These are phyloP conservation scores for Chlorociboria aeruginascens DNA, from an alignment of 495 filamentous ascomycete species.

Conservation along the genomic window DNA sequence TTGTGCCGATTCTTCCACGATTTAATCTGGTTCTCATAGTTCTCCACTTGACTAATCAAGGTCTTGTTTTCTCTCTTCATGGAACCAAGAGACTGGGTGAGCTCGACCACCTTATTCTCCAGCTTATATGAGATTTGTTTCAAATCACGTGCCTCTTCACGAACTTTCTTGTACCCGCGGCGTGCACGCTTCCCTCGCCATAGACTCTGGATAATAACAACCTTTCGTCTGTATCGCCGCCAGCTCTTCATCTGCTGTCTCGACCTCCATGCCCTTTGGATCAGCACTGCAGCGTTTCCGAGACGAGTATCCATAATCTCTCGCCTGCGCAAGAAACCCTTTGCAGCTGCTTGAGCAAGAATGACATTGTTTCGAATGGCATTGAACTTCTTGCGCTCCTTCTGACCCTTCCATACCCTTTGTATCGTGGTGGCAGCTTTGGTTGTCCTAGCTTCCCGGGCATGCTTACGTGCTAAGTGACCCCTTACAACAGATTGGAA, in stretches of 20 bases:
- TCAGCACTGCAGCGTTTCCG: constrained; percentile 82
- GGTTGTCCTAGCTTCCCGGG: constrained; percentile 68
- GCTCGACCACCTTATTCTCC: constrained; percentile 97
- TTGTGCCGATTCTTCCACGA: constrained; percentile 89
- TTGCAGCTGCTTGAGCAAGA: constrained; percentile 74
- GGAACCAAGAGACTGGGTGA: constrained; percentile 85
- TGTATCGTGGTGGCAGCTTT: constrained; percentile 92
- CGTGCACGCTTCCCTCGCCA: constrained; percentile 84
- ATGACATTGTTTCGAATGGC: constrained; percentile 70
- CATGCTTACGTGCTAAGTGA: constrained; percentile 60
- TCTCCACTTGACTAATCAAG: constrained; percentile 79
- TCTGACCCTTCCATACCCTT: constrained; percentile 84
- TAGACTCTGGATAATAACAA: constrained; percentile 82
- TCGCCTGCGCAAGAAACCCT: constrained; percentile 79
- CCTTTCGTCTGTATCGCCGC: constrained; percentile 79
- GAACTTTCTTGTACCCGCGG: constrained; percentile 71
- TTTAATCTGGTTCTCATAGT: constrained; percentile 90
- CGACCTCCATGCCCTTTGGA: constrained; percentile 83
- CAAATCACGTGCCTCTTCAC: constrained; percentile 92
- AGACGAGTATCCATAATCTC: constrained; percentile 86
- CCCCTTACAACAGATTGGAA: constrained; percentile 69
- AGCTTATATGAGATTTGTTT: constrained; percentile 98
- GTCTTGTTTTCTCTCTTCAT: constrained; percentile 90
- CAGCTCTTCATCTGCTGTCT: constrained; percentile 67
- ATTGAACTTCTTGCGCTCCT: constrained; percentile 68